Evolutionary conservation across 2,329 filamentous ascomycete genomes (phyloP).

Genomic region (Ustulina deusta): DNA sequence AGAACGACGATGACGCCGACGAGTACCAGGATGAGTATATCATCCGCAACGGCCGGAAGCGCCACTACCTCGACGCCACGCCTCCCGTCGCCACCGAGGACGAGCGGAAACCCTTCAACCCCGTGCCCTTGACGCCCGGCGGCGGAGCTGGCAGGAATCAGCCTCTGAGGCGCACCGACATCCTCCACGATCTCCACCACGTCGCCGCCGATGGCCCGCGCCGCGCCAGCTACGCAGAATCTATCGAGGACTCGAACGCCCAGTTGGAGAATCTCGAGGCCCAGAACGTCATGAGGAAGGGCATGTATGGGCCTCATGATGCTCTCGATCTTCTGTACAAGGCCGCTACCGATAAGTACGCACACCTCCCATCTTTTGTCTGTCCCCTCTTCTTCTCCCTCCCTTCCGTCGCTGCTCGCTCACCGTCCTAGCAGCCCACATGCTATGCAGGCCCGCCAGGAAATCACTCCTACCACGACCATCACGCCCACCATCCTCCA

Average conservation of each 20-base stretch:
- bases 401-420: conserved; percentile 28
- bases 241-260: conserved; percentile 67
- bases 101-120: conserved; percentile 59
- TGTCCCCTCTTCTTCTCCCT: conserved; percentile 30
- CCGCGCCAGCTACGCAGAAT: conserved; percentile 49
- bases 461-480: conserved; percentile 43
- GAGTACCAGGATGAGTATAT: conserved; percentile 74
- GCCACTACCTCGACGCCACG: conserved; percentile 63
- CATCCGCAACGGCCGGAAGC: conserved; percentile 78
- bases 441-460: conserved; percentile 43
- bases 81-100: conserved; percentile 60
- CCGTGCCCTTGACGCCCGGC: conserved; percentile 72
- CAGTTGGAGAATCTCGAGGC: conserved; percentile 75
- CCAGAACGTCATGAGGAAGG: conserved; percentile 72
- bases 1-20: conserved; percentile 73
- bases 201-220: conserved; percentile 49
- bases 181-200: conserved; percentile 52
- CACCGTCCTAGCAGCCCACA: conserved; percentile 48
- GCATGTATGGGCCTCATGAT: conserved; percentile 92
- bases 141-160: conserved; percentile 74
- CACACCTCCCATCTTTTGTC: conserved; percentile 39
- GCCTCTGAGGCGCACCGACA: conserved; percentile 72
- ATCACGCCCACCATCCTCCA: conserved; percentile 47
- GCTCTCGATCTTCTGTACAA: conserved; percentile 92
- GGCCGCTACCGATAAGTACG: conserved; percentile 75